A percentile compares a stretch with the other conserved stretches of the same genome.
These are phyloP conservation scores for Lasiosphaeria hispida DNA, from an alignment of 495 filamentous ascomycete genomes.

Conservation along the genomic window DNA sequence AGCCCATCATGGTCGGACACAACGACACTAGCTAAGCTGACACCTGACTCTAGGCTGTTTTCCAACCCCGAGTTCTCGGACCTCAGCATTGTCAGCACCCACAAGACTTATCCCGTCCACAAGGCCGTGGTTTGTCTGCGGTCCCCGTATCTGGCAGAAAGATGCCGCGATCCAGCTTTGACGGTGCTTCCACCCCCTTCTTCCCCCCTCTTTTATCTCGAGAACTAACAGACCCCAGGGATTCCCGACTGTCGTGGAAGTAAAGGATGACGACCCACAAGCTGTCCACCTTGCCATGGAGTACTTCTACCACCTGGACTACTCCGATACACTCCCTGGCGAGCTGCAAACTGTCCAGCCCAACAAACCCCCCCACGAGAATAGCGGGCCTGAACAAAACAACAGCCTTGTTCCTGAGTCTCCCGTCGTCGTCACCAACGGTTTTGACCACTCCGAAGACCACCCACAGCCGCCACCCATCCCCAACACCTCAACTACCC, in stretches of 20 bases:
- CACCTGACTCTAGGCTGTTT: neutral
- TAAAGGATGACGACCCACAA: constrained; percentile 15
- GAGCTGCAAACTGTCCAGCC: neutral
- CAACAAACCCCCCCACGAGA: neutral
- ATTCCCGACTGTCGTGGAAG: neutral
- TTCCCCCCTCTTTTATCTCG: neutral
- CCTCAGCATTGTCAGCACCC: neutral
- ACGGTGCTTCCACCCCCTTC: neutral
- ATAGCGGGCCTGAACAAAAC: neutral
- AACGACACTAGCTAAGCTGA: neutral
- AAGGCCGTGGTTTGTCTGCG: constrained; percentile 1
- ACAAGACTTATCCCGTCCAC: neutral
- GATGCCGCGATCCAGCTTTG: neutral
- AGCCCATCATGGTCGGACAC: neutral
- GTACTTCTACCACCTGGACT: constrained; percentile 24
- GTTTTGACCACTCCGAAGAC: constrained; percentile 1
- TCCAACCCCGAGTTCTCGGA: constrained; percentile 5
- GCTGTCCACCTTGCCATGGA: constrained; percentile 17
- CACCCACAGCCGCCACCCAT: neutral
- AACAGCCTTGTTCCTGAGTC: neutral
- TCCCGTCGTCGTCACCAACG: neutral
- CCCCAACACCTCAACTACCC: neutral
- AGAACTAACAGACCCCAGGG: neutral
- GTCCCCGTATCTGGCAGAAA: constrained; percentile 1
- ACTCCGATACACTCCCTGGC: constrained; percentile 1